Percentiles rank a stretch among this genome's conserved stretches.
Conservation (phyloP, 768 basidiomycete species). For the Piloderma croceum region DNA sequence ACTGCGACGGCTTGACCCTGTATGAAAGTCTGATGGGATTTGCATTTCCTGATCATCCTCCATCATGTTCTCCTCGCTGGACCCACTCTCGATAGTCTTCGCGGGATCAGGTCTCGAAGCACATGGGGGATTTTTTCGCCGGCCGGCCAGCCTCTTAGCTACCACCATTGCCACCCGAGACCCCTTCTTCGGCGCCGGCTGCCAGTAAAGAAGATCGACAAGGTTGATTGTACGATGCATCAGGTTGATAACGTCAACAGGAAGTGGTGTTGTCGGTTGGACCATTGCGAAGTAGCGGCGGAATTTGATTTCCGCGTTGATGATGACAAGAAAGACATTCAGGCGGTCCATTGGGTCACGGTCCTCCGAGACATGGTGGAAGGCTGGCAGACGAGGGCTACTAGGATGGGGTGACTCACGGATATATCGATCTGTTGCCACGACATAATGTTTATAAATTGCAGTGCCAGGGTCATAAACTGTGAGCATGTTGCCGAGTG, state of each 20-base stretch:
- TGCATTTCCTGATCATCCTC: too few species aligned
- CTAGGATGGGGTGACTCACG: constrained; percentile 10
- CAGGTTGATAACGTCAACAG: constrained; percentile 15
- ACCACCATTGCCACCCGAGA: too few species aligned
- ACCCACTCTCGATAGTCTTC: constrained; percentile 5
- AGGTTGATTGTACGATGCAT: constrained; percentile 15
- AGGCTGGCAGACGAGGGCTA: constrained; percentile 15
- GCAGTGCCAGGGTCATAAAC: constrained; percentile 8
- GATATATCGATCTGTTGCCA: constrained; percentile 11
- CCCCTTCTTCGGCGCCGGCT: constrained; percentile 12
- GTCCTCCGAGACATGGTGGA: too few species aligned
- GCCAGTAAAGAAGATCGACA: constrained; percentile 18
- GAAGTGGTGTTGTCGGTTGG: constrained; percentile 10
- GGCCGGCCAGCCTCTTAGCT: constrained; percentile 6
- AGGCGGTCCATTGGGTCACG: too few species aligned
- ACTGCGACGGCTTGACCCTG: constrained; percentile 6
- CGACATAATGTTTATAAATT: constrained; percentile 11
- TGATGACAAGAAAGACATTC: constrained; percentile 17
- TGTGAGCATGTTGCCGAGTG: constrained; percentile 10
- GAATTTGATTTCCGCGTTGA: constrained; percentile 23
- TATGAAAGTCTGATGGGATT: too few species aligned
- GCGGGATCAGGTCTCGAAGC: constrained; percentile 5
- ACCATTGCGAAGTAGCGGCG: constrained; percentile 18
- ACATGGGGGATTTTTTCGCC: constrained; percentile 11
- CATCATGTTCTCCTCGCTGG: constrained; percentile 7